phyloP scores from a whole-genome alignment of 2,329 filamentous ascomycete genomes.

The Gliomastix tumulicola region DNA sequence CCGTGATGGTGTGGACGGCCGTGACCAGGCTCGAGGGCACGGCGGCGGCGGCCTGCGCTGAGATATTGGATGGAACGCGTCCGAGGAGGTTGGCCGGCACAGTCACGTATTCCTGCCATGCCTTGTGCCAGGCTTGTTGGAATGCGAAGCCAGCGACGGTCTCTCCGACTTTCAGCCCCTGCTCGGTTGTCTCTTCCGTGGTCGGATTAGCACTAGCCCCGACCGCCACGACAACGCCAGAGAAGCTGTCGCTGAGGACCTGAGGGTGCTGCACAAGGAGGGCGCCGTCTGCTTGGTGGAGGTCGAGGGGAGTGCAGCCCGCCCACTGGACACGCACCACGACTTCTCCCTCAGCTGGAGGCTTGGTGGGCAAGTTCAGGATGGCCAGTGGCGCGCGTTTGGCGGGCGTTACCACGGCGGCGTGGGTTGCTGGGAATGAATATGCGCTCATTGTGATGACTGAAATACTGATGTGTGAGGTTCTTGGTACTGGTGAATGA shows the following conservation, averaged over 20 bases:
- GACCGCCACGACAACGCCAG: conserved; percentile 44
- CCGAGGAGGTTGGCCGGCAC: conserved; percentile 40
- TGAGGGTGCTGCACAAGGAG: conserved; percentile 42
- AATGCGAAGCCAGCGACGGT: conserved; percentile 49
- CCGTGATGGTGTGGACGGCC: conserved; percentile 44
- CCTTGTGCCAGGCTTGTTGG: conserved; percentile 43
- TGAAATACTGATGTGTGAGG: not conserved
- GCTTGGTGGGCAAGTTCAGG: conserved; percentile 35
- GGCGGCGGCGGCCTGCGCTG: conserved; percentile 39
- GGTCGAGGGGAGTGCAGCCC: conserved; percentile 52
- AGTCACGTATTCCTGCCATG: conserved; percentile 51
- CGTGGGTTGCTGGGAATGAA: conserved; percentile 36
- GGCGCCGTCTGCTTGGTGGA: conserved; percentile 55
- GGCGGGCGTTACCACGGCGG: conserved; percentile 52
- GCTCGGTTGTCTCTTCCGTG: conserved; percentile 16
- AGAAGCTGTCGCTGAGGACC: conserved; percentile 37
- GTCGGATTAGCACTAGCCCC: conserved; percentile 17
- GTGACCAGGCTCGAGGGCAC: conserved; percentile 53
- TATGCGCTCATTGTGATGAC: not conserved
- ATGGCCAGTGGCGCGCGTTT: conserved; percentile 43
- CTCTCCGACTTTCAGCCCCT: conserved; percentile 43
- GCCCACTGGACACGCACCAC: conserved; percentile 50
- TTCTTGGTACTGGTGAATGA: too few species aligned
- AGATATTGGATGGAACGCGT: conserved; percentile 32
- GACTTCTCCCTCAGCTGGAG: conserved; percentile 37